These are phyloP conservation scores for Fusarium nelsonii DNA, from an alignment of 2,329 filamentous ascomycete species.

Conservation along the genomic window DNA sequence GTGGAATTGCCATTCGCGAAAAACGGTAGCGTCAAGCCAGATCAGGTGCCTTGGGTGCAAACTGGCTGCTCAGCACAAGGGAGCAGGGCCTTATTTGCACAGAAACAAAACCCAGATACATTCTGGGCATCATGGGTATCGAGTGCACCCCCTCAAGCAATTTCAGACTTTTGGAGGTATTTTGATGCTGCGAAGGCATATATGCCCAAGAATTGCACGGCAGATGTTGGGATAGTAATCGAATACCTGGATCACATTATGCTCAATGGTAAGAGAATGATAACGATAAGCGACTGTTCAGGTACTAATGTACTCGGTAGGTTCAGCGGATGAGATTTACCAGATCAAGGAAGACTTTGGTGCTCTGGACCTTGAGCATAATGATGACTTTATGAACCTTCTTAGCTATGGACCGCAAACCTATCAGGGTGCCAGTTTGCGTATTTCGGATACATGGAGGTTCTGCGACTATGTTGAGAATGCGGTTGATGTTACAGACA, in stretches of 20 bases:
- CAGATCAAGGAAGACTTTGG: slow-evolving; percentile 6
- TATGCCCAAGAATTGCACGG: slow-evolving; percentile 11
- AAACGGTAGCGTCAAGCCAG: background rate
- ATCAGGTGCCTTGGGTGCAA: slow-evolving; percentile 7
- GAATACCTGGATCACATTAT: slow-evolving; percentile 1
- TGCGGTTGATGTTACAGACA: background rate
- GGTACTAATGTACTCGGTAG: background rate
- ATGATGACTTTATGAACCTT: slow-evolving; percentile 14
- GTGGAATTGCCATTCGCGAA: background rate
- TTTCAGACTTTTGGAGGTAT: slow-evolving; percentile 8
- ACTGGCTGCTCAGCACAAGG: slow-evolving; percentile 10
- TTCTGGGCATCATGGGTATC: slow-evolving; percentile 11
- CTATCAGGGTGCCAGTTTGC: slow-evolving; percentile 1
- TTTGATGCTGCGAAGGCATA: slow-evolving; percentile 12
- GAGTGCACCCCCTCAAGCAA: slow-evolving; percentile 1
- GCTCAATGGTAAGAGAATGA: background rate
- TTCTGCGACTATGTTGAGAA: slow-evolving; percentile 18
- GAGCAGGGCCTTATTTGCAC: slow-evolving; percentile 4
- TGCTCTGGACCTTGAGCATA: background rate
- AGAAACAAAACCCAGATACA: background rate
- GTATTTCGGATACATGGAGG: background rate
- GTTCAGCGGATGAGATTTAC: background rate
- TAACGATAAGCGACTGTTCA: accelerated
- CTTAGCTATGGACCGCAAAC: background rate
- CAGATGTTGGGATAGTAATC: slow-evolving; percentile 5